These are phyloP conservation scores for Fusarium ambrosium DNA, from an alignment of 2,329 filamentous ascomycete genomes.

Conservation along the genomic window DNA sequence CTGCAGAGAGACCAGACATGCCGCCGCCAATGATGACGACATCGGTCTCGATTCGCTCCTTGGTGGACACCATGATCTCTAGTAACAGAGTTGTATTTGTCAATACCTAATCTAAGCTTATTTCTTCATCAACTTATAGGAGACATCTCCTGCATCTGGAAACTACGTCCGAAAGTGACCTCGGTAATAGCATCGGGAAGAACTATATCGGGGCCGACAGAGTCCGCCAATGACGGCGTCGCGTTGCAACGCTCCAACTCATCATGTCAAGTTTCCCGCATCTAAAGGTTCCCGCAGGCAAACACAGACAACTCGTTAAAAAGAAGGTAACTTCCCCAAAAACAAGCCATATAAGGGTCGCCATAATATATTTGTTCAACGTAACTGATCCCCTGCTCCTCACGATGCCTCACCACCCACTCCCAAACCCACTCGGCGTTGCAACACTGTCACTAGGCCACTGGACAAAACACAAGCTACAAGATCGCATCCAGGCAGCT, in stretches of 20 bases:
- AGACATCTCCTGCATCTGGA: neutral
- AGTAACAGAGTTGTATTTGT: neutral
- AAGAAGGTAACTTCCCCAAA: neutral
- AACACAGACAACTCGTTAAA: neutral
- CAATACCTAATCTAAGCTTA: neutral
- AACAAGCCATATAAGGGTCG: slow-evolving; percentile 6
- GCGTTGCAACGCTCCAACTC: neutral
- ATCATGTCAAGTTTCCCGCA: neutral
- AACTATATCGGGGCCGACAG: slow-evolving; percentile 3
- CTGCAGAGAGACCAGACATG: slow-evolving; percentile 31
- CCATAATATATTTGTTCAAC: neutral
- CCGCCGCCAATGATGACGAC: slow-evolving; percentile 31
- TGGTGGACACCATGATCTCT: slow-evolving; percentile 1
- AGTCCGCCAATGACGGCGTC: slow-evolving; percentile 31
- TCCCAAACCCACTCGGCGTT: slow-evolving; percentile 28
- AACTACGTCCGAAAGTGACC: neutral
- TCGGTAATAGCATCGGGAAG: slow-evolving; percentile 11
- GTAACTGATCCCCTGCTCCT: neutral
- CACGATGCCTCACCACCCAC: slow-evolving; percentile 11
- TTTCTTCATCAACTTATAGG: neutral
- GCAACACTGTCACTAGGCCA: slow-evolving; percentile 27
- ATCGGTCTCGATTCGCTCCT: slow-evolving; percentile 14
- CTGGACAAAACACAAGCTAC: slow-evolving; percentile 22
- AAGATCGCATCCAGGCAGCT: slow-evolving; percentile 21
- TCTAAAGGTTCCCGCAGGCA: neutral